These are phyloP conservation scores for Quercus tomentella DNA, from an alignment of 331 rosid species.

Conservation along the genomic window DNA sequence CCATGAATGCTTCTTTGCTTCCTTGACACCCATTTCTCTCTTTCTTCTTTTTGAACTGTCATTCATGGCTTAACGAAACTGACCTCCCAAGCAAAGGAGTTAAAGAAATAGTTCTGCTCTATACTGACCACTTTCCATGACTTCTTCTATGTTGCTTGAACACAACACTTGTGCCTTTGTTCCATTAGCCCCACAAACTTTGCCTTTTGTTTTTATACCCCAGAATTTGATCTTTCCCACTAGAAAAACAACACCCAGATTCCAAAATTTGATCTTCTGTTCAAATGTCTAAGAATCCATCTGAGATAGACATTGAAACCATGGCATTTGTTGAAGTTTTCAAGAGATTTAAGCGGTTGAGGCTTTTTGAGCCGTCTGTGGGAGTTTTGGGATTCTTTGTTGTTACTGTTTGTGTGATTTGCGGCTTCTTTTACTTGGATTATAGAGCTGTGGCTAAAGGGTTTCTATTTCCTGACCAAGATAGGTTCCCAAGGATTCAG, in stretches of 20 bases:
- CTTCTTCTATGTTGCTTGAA: constrained; percentile 19
- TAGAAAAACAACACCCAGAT: constrained; percentile 18
- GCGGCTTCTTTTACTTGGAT: constrained; percentile 58
- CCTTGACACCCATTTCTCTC: constrained; percentile 59
- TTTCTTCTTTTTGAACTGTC: constrained; percentile 12
- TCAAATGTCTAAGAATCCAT: constrained; percentile 42
- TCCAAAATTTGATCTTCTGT: constrained; percentile 3
- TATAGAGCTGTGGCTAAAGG: constrained; percentile 36
- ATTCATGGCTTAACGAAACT: constrained; percentile 41
- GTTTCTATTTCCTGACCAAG: constrained; percentile 37
- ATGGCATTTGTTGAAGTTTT: constrained; percentile 42
- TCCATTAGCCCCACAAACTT: constrained; percentile 3
- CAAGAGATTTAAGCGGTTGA: constrained; percentile 48
- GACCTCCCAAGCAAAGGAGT: constrained; percentile 64
- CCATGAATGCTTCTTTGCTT: constrained; percentile 82
- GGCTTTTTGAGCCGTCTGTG: constrained; percentile 55
- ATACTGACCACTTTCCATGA: constrained; percentile 3
- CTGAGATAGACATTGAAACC: constrained; percentile 34
- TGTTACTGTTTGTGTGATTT: constrained; percentile 38
- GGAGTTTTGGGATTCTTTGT: constrained; percentile 61
- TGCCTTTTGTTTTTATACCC: neutral
- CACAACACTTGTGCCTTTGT: constrained; percentile 20
- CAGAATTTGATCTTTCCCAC: constrained; percentile 7
- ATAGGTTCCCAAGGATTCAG: constrained; percentile 51
- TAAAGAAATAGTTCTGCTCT: constrained; percentile 11